Conservation (phyloP, 352 stramenopile genomes). For the Phytopythium vexans region DNA sequence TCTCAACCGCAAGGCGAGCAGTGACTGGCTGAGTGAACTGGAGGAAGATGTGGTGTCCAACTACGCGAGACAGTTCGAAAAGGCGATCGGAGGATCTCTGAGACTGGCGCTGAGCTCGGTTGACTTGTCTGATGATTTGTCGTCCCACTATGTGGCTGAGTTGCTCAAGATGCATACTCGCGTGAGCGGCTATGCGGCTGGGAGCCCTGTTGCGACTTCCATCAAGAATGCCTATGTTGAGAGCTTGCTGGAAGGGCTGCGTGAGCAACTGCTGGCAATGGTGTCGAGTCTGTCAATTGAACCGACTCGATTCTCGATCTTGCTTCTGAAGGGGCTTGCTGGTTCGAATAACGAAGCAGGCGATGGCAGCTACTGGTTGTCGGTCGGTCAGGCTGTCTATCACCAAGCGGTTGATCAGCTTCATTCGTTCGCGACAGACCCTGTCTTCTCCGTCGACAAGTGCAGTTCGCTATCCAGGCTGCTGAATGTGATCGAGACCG, state of each 20-base stretch:
- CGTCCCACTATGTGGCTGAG: conserved; percentile 34
- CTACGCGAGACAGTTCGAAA: conserved; percentile 73
- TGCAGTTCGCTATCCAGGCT: conserved; percentile 1
- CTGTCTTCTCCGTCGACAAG: conserved; percentile 3
- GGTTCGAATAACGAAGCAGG: conserved; percentile 7
- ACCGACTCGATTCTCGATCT: conserved; percentile 23
- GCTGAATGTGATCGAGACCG: neutral
- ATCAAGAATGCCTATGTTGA: conserved; percentile 30
- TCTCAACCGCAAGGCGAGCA: conserved; percentile 32
- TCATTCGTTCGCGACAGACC: neutral
- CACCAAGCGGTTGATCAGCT: conserved; percentile 16
- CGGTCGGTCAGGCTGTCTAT: conserved; percentile 32
- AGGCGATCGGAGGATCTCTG: conserved; percentile 42
- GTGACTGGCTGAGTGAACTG: conserved; percentile 23
- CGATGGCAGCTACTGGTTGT: conserved; percentile 8
- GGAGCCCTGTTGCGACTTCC: conserved; percentile 13
- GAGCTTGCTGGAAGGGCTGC: conserved; percentile 36
- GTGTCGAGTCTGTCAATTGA: conserved; percentile 30
- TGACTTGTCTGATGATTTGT: conserved; percentile 27
- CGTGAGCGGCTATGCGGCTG: conserved; percentile 24
- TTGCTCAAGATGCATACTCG: conserved; percentile 44
- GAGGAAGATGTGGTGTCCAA: conserved; percentile 17
- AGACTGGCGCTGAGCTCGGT: conserved; percentile 32
- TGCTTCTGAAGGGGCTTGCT: conserved; percentile 20
- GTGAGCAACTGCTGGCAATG: conserved; percentile 24